Base-by-base conservation (phyloP, 768 basidiomycete species). In the Suillus placidus region DNA sequence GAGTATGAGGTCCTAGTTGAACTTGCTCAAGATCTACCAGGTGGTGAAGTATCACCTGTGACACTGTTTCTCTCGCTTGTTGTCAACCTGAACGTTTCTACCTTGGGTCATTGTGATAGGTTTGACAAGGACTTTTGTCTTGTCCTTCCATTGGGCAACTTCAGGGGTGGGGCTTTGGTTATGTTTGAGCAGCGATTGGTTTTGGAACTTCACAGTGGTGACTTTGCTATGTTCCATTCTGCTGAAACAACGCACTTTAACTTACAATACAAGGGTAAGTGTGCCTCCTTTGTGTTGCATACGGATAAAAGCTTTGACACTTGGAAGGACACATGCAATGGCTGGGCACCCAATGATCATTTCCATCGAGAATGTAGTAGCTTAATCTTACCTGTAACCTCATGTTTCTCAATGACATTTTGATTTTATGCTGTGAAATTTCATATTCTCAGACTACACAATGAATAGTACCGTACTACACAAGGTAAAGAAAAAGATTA, bases 261-360 rank as follows among this genome's bases (percentile, higher is more conserved):
- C 54, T 35, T 67, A 18, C 18, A 1, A 32, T 64, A 64, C 32
- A 9, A 14, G 37, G 63, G 66, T 9, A 30, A 43, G 58, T 2
- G 63, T 20, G 58, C 58, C 5, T 67, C 66, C n/a, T 47, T 67
- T 32, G 63, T 67, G 6, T 26, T 67, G 18, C 63, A 64, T 23
- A 67, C 58, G 2, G 63, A 67, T 30, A 54, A 23, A 40, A 64
- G 51, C 20, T 20, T 67, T 10, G 63, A 60, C 12, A 13, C 6
- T 18, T 64, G 66, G 66, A 23, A 47, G 56, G 32, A n/a, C 6
- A 47, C 45, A 47, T 2, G 18, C n/a, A 64, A 64, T 60, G 43
- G 37, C 14, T 64, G 64, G 64, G 12, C 10, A 14, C 7, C 26
- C 6, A 64, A 56, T 38, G 35, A 62, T 1, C 38, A 62, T 34